Percentiles rank a stretch among this genome's conserved stretches.
phyloP scores from a whole-genome alignment of 305 asterid species.

The Ruellia speciosa region DNA sequence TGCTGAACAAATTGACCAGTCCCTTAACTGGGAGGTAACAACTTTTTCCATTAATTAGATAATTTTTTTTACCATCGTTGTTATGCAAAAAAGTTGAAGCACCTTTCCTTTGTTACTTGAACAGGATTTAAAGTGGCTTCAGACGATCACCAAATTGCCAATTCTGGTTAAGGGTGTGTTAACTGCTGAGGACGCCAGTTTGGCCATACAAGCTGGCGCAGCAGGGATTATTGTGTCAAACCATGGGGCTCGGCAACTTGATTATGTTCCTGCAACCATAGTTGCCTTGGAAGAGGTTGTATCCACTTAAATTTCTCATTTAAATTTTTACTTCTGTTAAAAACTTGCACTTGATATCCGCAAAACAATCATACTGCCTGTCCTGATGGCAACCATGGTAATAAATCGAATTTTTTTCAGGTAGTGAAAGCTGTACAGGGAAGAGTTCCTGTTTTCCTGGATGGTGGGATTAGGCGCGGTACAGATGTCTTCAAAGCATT shows the following conservation, averaged over 20 bases:
- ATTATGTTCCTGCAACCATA: conserved; percentile 70
- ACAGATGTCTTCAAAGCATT: conserved; percentile 80
- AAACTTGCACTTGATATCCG: neutral
- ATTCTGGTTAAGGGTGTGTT: conserved; percentile 77
- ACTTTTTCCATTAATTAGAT: too few relatives aligned
- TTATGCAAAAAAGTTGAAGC: neutral
- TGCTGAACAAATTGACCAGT: conserved; percentile 55
- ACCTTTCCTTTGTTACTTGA: neutral
- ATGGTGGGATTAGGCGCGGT: conserved; percentile 81
- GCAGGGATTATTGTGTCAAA: conserved; percentile 85
- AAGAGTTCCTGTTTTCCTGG: conserved; percentile 58
- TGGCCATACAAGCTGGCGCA: conserved; percentile 61
- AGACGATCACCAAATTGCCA: conserved; percentile 64
- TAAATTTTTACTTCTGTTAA: too few relatives aligned
- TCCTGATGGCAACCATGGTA: neutral
- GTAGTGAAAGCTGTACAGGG: conserved; percentile 59
- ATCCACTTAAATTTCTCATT: neutral
- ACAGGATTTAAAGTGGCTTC: conserved; percentile 90
- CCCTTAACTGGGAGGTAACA: conserved; percentile 79
- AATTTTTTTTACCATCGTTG: neutral
- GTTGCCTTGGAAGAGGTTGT: conserved; percentile 70
- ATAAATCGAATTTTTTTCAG: conserved; percentile 23
- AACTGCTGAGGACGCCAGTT: conserved; percentile 72
- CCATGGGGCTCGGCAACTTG: conserved; percentile 90
- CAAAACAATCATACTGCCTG: neutral